phyloP scores from a whole-genome alignment of 148 eudicot genomes.

The Vaccinium macrocarpon region DNA sequence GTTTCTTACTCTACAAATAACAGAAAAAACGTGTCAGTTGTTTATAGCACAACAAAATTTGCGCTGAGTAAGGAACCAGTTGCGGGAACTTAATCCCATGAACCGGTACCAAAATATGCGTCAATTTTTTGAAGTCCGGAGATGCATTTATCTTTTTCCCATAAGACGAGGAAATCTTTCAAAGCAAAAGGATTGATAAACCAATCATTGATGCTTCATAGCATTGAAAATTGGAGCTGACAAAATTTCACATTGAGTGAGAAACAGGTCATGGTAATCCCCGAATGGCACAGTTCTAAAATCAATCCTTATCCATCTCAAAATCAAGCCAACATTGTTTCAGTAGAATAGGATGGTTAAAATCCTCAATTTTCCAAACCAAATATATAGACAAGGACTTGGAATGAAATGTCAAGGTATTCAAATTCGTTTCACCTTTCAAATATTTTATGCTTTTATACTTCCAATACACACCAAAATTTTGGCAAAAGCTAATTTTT shows the following conservation, averaged over 20 bases:
- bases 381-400: background rate
- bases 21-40: background rate
- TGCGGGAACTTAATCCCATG: background rate
- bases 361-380: background rate
- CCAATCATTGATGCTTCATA: background rate
- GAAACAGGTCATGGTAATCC: slow-evolving; percentile 8
- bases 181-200: background rate
- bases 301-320: background rate
- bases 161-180: background rate
- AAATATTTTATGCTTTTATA: background rate
- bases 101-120: background rate
- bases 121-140: background rate
- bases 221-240: background rate
- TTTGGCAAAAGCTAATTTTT: background rate
- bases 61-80: background rate
- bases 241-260: background rate
- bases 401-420: background rate
- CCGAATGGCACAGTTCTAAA: background rate
- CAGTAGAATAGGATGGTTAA: background rate
- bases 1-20: background rate
- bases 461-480: background rate
- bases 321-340: background rate
- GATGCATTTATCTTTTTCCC: background rate
- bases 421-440: background rate
- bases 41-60: background rate